Base-by-base conservation (phyloP, 1,139 yeast species). In the Hyphopichia khmerensis region DNA sequence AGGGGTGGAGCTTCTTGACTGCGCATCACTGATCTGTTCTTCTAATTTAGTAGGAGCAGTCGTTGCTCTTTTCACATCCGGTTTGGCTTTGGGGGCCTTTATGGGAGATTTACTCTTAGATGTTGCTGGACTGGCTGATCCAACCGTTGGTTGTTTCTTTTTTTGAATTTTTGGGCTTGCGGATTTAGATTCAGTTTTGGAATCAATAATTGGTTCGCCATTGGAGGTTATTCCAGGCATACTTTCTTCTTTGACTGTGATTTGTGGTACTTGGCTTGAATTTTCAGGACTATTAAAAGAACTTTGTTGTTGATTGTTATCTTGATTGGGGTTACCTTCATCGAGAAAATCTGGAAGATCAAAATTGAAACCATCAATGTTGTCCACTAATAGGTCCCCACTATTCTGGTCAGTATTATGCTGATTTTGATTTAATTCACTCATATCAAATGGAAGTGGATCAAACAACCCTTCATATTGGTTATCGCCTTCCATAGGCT, bases 331-430 rank as follows among this genome's bases (percentile, higher is more conserved):
- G 35, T 23, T 33, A 17, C 24, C 24, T 23, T 17, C 26, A 9
- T 38, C 40, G n/a, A 38, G 33, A 26, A 38, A 38, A 4, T 26
- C 40, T 5, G 40, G 40, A 14, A 38, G 18, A 33, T 38, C 36
- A 18, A 38, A 38, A 38, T 33, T 33, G 33, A 38, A 38, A 4
- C 24, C 40, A 4, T 27, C 36, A 3, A 33, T 14, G 27, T 38
- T 27, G n/a, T 33, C 36, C 7, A 15, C 15, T 6, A 29, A 5
- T n/a, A 14, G 5, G 6, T 13, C 36, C 10, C 36, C 18, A 18
- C 3, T 4, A 19, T 33, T 19, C 17, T n/a, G 32, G 9, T 15
- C 17, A 16, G 3, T 17, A 32, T 9, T 8, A 7, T 17, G 21
- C 23, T 7, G 6, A 11, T 7, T 16, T 32, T 32, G n/a, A n/a